Base-by-base conservation (phyloP, 2,329 filamentous ascomycete genomes). In the Calonectria hongkongensis region DNA sequence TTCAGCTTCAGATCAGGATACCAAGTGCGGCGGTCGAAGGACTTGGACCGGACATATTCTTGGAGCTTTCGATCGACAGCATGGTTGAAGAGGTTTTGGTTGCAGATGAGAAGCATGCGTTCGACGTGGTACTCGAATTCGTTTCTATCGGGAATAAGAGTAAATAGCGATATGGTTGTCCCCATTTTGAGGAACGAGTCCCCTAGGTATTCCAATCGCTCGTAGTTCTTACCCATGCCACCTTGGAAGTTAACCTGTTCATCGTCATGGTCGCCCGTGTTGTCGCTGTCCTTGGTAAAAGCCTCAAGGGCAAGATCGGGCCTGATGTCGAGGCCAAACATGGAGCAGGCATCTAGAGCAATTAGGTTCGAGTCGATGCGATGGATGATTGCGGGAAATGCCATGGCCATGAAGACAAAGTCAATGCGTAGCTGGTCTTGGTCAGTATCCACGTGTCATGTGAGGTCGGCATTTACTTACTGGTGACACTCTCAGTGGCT, bases 141-240 rank as follows among this genome's bases (percentile, higher is more conserved):
- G 75, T 95, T 92, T 73, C 94, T 91, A 60, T 94, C 90, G 0
- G 95, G 95, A 25, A 94, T 92, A 33, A 92, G 89, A 0, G 93
- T 93, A 81, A 94, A 98, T 0, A 98, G 87, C 0, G 95, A 92
- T 66, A 99, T 95, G 0, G 96, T 96, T 0, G 96, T 98, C 13
- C 94, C 95, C 92, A 98, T 96, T 84, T 99, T 99, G 72, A 99
- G 88, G 79, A 98, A 98, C 41, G 93, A 94, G 82, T 99, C 97
- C 0, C 97, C 97, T 2, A 98, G 88, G 72, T 98, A 98, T 80
- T 99, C 97, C 0, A 98, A 88, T 15, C 97, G 91, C 83, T 99
- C 97, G 79, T 99, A 99, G 78, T 98, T 98, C 47, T 93, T 93
- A 1, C 95, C 95, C 95, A 98, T 98, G 3, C 95, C 96, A 60